Conservation (phyloP, 176 grass and related monocot genomes). For the Zea luxurians region DNA sequence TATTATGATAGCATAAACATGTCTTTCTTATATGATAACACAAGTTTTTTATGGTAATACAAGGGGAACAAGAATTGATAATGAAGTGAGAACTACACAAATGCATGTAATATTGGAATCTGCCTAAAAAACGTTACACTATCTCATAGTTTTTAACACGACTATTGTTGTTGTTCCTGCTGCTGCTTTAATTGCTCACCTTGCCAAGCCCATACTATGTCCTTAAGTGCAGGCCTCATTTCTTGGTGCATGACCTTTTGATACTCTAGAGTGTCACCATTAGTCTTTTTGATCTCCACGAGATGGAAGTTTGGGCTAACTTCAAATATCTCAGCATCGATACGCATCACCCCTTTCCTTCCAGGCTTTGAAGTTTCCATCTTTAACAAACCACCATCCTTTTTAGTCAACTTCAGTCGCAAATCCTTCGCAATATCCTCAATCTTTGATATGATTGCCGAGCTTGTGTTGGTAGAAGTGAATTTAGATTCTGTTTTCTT, state of each 20-base stretch:
- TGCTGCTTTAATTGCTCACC: slow-evolving; percentile 52
- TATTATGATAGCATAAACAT: too few relatives aligned
- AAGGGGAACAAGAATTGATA: slow-evolving; percentile 9
- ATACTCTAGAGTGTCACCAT: slow-evolving; percentile 84
- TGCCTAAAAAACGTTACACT: background rate
- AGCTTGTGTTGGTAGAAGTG: slow-evolving; percentile 65
- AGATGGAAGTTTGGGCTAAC: slow-evolving; percentile 82
- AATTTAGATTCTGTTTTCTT: slow-evolving; percentile 67
- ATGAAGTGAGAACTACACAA: background rate
- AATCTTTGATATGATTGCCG: slow-evolving; percentile 64
- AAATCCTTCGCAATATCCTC: slow-evolving; percentile 71
- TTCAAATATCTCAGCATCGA: slow-evolving; percentile 90
- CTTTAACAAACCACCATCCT: slow-evolving; percentile 72
- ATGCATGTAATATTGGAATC: slow-evolving; percentile 16
- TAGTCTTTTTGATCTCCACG: slow-evolving; percentile 80
- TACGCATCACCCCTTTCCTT: slow-evolving; percentile 76
- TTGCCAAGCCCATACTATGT: slow-evolving; percentile 99
- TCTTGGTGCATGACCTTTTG: slow-evolving; percentile 72
- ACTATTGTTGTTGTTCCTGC: slow-evolving; percentile 1
- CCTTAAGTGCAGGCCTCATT: slow-evolving; percentile 73
- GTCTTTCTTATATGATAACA: too few relatives aligned
- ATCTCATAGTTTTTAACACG: slow-evolving; percentile 1
- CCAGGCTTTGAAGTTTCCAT: slow-evolving; percentile 72
- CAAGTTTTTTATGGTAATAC: background rate
- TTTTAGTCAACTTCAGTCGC: slow-evolving; percentile 82